Base-by-base conservation (phyloP, 2,329 filamentous ascomycete species). In the Zasmidium angulare region DNA sequence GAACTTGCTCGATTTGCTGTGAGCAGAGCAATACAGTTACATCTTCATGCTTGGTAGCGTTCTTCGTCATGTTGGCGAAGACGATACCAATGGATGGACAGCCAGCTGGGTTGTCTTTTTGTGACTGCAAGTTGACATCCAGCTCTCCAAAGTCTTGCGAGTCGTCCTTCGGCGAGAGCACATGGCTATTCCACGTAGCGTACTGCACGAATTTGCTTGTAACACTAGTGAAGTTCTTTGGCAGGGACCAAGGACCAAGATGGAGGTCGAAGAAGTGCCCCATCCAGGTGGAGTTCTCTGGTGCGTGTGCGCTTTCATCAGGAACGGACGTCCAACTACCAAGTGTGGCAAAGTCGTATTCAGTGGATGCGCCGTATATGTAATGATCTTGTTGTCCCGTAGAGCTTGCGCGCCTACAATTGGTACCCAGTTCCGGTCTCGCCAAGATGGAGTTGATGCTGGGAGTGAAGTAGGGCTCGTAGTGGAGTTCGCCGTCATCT, bases 211-310 rank as follows among this genome's bases (percentile, higher is more conserved):
- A 36, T 14, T 14, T 14, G 29, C 29, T 14, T 36, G 29, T 36
- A 14, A 36, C 29, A 23, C 22, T 24, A 23, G 17, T 36, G 50
- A 23, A 53, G 31, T 53, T 21, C 17, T 53, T 21, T 22, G 23
- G 21, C 6, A 21, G 50, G 23, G 21, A 36, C 26, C 23, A 55
- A 19, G 52, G 52, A 2, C 52, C 52, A 11, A 55, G 43, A 40
- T 55, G 52, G 43, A 55, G 52, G n/a, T 55, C 52, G 22, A n/a
- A 55, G 43, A 55, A 55, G 3, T 26, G 21, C 9, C 52, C 52
- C 22, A 48, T n/a, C 36, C 43, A 55, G 12, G 36, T 26, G 22
- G 40, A 19, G 21, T 55, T 21, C 29, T 36, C 7, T 36, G 29
- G 29, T 36, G 14, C 7, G 29, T 36, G 7, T 36, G 29, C 29